phyloP scores from a whole-genome alignment of 495 filamentous ascomycete species.

The Glarea lozoyensis region DNA sequence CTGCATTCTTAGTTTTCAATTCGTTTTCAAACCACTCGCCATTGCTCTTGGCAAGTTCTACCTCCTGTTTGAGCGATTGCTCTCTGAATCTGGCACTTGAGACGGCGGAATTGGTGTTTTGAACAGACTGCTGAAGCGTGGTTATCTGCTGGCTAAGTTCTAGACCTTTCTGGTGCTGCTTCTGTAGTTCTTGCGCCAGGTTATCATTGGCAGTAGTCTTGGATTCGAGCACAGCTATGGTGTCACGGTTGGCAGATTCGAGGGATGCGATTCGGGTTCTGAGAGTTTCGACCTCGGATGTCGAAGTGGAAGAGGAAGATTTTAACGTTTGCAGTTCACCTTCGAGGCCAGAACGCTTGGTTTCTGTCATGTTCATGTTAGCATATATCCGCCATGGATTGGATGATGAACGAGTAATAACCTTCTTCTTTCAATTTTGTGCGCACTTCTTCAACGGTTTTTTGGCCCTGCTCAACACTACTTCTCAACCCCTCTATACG shows the following conservation, averaged over 20 bases:
- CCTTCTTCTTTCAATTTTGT: slow-evolving; percentile 75
- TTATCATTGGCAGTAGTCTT: slow-evolving; percentile 81
- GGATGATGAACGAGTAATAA: slow-evolving; percentile 25
- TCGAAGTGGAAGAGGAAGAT: slow-evolving; percentile 63
- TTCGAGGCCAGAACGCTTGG: slow-evolving; percentile 55
- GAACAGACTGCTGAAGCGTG: slow-evolving; percentile 68
- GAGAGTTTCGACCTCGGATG: slow-evolving; percentile 66
- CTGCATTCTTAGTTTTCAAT: slow-evolving; percentile 76
- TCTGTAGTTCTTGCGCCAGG: slow-evolving; percentile 75
- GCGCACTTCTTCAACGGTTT: slow-evolving; percentile 68
- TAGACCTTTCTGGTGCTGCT: slow-evolving; percentile 79
- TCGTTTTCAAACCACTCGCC: slow-evolving; percentile 89
- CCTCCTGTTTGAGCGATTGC: slow-evolving; percentile 77
- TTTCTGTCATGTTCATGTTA: slow-evolving; percentile 42
- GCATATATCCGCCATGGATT: slow-evolving; percentile 1
- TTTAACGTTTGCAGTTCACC: slow-evolving; percentile 73
- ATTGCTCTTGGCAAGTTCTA: slow-evolving; percentile 75
- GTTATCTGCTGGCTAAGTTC: slow-evolving; percentile 74
- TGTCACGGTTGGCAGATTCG: slow-evolving; percentile 86
- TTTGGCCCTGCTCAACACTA: slow-evolving; percentile 69
- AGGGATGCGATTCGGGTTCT: slow-evolving; percentile 74
- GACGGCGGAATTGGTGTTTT: slow-evolving; percentile 66
- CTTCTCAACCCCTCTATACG: slow-evolving; percentile 71
- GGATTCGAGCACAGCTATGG: slow-evolving; percentile 75
- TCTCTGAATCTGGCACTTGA: slow-evolving; percentile 78